These are phyloP conservation scores for Macrocystidia cucumis DNA, from an alignment of 1,284 basidiomycete genomes.

Conservation along the genomic window DNA sequence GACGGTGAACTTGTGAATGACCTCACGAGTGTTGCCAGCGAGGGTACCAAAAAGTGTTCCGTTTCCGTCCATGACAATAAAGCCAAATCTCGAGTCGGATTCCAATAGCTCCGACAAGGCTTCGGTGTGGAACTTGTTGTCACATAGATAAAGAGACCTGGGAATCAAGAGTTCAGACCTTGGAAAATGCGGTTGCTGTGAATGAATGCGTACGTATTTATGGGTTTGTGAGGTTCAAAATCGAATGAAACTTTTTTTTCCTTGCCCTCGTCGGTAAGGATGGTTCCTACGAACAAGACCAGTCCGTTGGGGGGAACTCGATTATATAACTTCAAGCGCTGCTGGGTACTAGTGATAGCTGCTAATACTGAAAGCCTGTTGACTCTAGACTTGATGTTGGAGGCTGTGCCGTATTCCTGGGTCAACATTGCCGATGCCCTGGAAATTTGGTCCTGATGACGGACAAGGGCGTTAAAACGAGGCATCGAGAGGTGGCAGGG, in stretches of 20 bases:
- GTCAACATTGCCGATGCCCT: slow-evolving; percentile 94
- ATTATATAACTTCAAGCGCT: slow-evolving; percentile 94
- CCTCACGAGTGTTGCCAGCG: slow-evolving; percentile 94
- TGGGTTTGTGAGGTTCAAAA: slow-evolving; percentile 96
- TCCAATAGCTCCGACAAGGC: slow-evolving; percentile 95
- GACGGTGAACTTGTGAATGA: slow-evolving; percentile 98
- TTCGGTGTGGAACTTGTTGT: slow-evolving; percentile 99
- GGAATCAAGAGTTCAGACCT: slow-evolving; percentile 8
- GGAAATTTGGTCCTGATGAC: slow-evolving; percentile 84
- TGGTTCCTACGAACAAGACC: slow-evolving; percentile 95
- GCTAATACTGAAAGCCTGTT: slow-evolving; percentile 97
- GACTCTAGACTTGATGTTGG: slow-evolving; percentile 99
- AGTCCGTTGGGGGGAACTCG: slow-evolving; percentile 96
- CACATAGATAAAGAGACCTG: slow-evolving; percentile 95
- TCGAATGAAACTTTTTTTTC: slow-evolving; percentile 98
- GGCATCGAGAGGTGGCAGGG: slow-evolving; percentile 10
- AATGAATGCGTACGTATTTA: slow-evolving; percentile 77
- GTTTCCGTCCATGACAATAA: slow-evolving; percentile 99
- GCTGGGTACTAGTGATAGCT: slow-evolving; percentile 99
- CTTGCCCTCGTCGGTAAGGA: slow-evolving; percentile 97
- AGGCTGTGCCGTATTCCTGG: slow-evolving; percentile 96
- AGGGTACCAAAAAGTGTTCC: slow-evolving; percentile 95
- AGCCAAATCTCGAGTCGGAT: slow-evolving; percentile 96
- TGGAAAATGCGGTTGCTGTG: slow-evolving; percentile 3
- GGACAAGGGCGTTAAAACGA: slow-evolving; percentile 7